Percentiles rank a stretch among this genome's conserved stretches.
phyloP scores from a whole-genome alignment of 306 rosid genomes.

The Gynostemma pentaphyllum region DNA sequence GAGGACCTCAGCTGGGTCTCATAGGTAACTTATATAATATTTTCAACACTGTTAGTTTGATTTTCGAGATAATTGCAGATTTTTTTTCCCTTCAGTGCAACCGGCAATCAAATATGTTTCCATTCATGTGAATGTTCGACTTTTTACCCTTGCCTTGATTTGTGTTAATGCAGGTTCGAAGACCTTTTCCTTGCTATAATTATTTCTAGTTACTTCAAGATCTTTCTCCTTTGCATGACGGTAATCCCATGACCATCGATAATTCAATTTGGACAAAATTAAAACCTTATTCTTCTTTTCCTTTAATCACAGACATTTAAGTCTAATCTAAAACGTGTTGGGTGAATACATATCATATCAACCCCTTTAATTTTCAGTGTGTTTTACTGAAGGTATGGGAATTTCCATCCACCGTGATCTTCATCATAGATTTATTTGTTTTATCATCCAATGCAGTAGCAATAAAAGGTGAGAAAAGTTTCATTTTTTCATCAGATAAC shows the following conservation, averaged over 20 bases:
- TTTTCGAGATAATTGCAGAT: not conserved
- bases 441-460: conserved; percentile 73
- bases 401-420: conserved; percentile 65
- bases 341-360: not conserved
- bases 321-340: not conserved
- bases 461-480: conserved; percentile 48
- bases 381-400: conserved; percentile 68
- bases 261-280: not conserved
- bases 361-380: conserved; percentile 13
- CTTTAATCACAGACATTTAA: not conserved
- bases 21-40: conserved; percentile 28
- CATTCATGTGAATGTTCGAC: not conserved
- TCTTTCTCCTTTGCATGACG: conserved; percentile 70
- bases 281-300: not conserved
- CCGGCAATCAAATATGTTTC: not conserved
- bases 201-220: conserved; percentile 81
- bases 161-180: conserved; percentile 30
- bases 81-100: not conserved
- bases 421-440: conserved; percentile 67
- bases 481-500: not conserved
- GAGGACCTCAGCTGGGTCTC: conserved; percentile 26
- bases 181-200: conserved; percentile 54
- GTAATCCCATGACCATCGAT: conserved; percentile 19
- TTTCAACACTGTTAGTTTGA: not conserved
- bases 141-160: not conserved